A percentile compares a stretch with the other conserved stretches of the same genome.
phyloP scores from a whole-genome alignment of 208 protist genomes.

The Angomonas ambiguus region DNA sequence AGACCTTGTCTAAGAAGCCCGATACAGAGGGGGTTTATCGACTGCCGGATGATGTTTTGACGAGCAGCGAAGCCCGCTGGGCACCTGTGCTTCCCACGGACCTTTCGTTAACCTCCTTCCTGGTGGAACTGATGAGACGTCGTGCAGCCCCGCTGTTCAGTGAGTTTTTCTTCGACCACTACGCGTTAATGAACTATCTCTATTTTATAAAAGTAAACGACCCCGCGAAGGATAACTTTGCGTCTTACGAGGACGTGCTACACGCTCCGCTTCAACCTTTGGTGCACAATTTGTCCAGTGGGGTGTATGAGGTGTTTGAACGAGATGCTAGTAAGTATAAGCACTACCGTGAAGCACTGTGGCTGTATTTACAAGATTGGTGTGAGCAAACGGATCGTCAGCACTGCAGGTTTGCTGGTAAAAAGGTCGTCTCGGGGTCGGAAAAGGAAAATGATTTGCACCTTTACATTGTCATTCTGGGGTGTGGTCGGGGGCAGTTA shows the following conservation, averaged over 20 bases:
- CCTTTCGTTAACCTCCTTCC: slow-evolving; percentile 42
- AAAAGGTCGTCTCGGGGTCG: slow-evolving; percentile 13
- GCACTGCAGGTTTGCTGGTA: no score
- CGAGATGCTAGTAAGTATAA: slow-evolving; percentile 96
- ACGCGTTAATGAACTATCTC: slow-evolving; percentile 61
- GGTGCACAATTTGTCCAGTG: slow-evolving; percentile 95
- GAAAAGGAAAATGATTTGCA: slow-evolving; percentile 20
- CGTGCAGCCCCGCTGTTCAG: slow-evolving; percentile 61
- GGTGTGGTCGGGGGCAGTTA: slow-evolving; percentile 95
- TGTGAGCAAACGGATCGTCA: slow-evolving; percentile 3
- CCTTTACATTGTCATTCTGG: slow-evolving; percentile 94
- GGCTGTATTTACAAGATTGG: slow-evolving; percentile 53
- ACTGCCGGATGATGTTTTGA: slow-evolving; percentile 40
- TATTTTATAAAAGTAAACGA: slow-evolving; percentile 42
- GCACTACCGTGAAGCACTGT: slow-evolving; percentile 89
- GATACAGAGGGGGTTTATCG: slow-evolving; percentile 11
- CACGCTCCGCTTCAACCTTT: slow-evolving; percentile 96
- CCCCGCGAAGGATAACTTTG: slow-evolving; percentile 46
- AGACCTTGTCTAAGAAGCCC: slow-evolving; percentile 5
- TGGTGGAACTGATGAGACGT: slow-evolving; percentile 74
- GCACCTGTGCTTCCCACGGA: slow-evolving; percentile 35
- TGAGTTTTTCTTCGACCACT: slow-evolving; percentile 52
- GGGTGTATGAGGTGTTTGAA: slow-evolving; percentile 99
- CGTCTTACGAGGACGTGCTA: slow-evolving; percentile 87
- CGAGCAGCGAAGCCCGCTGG: slow-evolving; percentile 42